Conservation (phyloP, 2,329 filamentous ascomycete genomes). For the Thielaviopsis ethacetica region DNA sequence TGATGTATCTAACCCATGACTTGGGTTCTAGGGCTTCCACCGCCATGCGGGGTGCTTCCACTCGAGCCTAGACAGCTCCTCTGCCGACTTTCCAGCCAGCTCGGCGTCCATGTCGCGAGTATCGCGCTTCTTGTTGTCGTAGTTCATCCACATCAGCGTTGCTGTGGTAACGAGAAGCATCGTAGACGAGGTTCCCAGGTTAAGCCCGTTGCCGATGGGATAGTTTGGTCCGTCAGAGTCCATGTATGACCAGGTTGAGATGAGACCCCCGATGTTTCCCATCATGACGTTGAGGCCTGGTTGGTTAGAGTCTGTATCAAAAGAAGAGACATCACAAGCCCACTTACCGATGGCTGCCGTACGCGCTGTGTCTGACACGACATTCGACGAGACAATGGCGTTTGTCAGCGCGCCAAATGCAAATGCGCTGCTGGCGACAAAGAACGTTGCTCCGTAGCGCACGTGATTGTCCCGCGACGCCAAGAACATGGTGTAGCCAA, state of each 20-base stretch:
- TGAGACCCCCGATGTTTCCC: conserved; percentile 47
- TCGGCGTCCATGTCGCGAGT: conserved; percentile 37
- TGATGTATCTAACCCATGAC: not conserved
- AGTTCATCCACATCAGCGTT: conserved; percentile 43
- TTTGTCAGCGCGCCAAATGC: conserved; percentile 45
- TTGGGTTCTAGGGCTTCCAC: conserved; percentile 27
- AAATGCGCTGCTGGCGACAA: conserved; percentile 45
- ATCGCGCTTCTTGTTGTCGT: conserved; percentile 44
- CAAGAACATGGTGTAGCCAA: conserved; percentile 49
- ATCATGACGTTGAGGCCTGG: conserved; percentile 33
- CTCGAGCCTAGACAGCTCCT: conserved; percentile 43
- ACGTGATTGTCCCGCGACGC: conserved; percentile 28
- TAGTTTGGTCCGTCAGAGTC: conserved; percentile 47
- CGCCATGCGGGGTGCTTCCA: conserved; percentile 53
- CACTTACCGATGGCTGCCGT: conserved; percentile 42
- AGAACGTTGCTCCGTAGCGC: conserved; percentile 47
- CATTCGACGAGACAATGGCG: conserved; percentile 46
- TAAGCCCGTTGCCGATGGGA: conserved; percentile 54
- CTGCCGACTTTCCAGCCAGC: conserved; percentile 35
- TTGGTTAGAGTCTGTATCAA: not conserved
- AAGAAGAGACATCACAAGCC: not conserved
- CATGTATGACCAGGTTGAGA: conserved; percentile 49
- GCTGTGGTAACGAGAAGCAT: conserved; percentile 34
- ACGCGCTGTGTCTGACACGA: conserved; percentile 48
- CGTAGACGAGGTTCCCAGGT: conserved; percentile 42